phyloP scores from a whole-genome alignment of 2,329 filamentous ascomycete species.

The Apiospora malaysiana region DNA sequence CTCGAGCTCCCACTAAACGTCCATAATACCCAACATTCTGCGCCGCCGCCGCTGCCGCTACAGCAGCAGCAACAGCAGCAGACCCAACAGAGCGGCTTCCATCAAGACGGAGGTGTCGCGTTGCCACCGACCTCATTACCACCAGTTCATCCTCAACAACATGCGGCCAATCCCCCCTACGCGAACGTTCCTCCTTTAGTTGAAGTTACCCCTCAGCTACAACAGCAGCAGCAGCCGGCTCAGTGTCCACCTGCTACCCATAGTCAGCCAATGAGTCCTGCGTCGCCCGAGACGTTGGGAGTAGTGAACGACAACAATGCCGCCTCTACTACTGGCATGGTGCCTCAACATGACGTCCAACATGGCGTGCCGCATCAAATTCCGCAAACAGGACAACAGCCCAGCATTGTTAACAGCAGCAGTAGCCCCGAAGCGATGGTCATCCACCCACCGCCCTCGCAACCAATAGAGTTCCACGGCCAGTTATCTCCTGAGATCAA shows the following conservation, averaged over 20 bases:
- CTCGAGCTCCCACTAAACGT: neutral
- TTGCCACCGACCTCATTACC: neutral
- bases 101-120: neutral
- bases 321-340: neutral
- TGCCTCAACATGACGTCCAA: neutral
- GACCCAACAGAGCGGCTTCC: neutral
- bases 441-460: neutral
- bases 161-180: neutral
- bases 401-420: no score
- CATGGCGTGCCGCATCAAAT: neutral
- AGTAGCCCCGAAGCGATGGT: neutral
- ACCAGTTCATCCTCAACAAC: neutral
- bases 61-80: neutral
- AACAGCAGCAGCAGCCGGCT: neutral
- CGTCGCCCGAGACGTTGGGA: neutral
- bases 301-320: neutral
- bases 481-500: neutral
- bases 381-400: neutral
- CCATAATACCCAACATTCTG: neutral
- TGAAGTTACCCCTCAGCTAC: neutral
- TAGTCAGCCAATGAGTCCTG: neutral
- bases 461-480: neutral
- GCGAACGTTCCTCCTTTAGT: neutral
- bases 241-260: neutral
- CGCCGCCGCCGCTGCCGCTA: neutral